Conservation (phyloP, 2,329 filamentous ascomycete genomes). For the Apiospora kogelbergensis region DNA sequence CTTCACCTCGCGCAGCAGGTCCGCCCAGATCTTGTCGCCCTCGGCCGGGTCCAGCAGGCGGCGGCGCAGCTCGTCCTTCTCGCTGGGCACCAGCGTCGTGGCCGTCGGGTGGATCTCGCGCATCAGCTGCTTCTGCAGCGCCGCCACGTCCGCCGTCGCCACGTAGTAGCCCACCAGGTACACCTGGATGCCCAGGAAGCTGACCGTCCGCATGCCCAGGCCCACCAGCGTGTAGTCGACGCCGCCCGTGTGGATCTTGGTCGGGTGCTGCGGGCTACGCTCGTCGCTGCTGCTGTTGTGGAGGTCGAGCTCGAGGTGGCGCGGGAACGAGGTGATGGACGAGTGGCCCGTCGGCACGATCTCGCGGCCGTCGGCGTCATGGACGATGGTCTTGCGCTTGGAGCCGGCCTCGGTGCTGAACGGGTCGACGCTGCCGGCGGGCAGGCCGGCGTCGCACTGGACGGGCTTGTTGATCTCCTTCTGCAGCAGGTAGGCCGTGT, state of each 20-base stretch:
- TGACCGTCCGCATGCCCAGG: slow-evolving; percentile 84
- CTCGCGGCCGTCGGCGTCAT: slow-evolving; percentile 69
- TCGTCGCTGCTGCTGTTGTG: slow-evolving; percentile 25
- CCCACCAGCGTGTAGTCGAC: slow-evolving; percentile 86
- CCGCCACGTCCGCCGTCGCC: slow-evolving; percentile 76
- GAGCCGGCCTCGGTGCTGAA: slow-evolving; percentile 50
- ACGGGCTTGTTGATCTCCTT: slow-evolving; percentile 37
- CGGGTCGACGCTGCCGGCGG: slow-evolving; percentile 37
- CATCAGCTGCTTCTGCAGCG: slow-evolving; percentile 76
- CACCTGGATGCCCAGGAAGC: slow-evolving; percentile 85
- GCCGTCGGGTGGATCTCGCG: slow-evolving; percentile 74
- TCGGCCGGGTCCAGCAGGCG: slow-evolving; percentile 68
- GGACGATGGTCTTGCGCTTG: slow-evolving; percentile 59
- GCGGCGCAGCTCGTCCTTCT: slow-evolving; percentile 72
- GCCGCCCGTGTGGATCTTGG: slow-evolving; percentile 26
- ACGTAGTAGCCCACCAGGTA: slow-evolving; percentile 95
- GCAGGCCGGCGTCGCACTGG: slow-evolving; percentile 42
- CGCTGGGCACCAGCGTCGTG: slow-evolving; percentile 77
- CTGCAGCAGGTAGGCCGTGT: slow-evolving; percentile 42
- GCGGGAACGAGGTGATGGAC: slow-evolving; percentile 77
- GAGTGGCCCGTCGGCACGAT: slow-evolving; percentile 79
- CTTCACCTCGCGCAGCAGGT: slow-evolving; percentile 63
- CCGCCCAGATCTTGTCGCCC: slow-evolving; percentile 73
- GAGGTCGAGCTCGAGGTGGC: slow-evolving; percentile 60
- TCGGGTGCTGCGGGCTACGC: slow-evolving; percentile 23